These are phyloP conservation scores for Debaryomyces subglobosus DNA, from an alignment of 1,139 yeast species.

Conservation along the genomic window DNA sequence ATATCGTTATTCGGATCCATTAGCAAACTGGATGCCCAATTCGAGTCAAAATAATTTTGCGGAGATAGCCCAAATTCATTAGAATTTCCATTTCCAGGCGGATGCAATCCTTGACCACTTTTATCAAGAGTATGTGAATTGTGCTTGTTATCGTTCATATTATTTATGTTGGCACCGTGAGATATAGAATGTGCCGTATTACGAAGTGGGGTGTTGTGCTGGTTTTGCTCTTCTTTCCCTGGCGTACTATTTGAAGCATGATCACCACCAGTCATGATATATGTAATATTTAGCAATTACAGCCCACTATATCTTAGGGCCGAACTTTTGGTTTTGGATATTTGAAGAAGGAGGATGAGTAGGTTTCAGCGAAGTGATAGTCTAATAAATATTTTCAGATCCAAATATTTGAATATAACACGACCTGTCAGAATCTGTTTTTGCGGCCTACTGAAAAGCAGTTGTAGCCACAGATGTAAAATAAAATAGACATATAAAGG, in stretches of 20 bases:
- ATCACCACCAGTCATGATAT: slow-evolving; percentile 8
- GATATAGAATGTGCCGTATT: background rate
- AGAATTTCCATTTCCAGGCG: background rate
- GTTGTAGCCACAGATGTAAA: slow-evolving; percentile 5
- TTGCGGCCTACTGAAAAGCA: slow-evolving; percentile 1
- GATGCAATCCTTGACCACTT: background rate
- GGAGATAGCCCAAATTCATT: slow-evolving; percentile 27
- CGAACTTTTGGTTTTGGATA: background rate
- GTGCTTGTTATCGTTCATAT: background rate
- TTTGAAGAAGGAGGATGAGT: background rate
- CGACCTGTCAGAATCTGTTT: background rate
- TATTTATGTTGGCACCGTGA: background rate
- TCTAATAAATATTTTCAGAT: slow-evolving; percentile 1
- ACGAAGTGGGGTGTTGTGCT: slow-evolving; percentile 1
- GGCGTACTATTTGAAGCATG: slow-evolving; percentile 1
- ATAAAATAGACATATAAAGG: background rate
- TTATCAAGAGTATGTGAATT: background rate
- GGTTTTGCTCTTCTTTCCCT: background rate
- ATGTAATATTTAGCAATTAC: background rate
- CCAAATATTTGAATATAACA: background rate
- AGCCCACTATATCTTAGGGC: background rate
- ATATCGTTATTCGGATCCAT: slow-evolving; percentile 43
- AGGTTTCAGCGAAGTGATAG: background rate
- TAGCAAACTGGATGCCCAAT: slow-evolving; percentile 44
- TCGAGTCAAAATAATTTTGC: slow-evolving; percentile 44